Evolutionary conservation across 306 rosid species (phyloP), one percentile per base, ranked within the genome.

Genomic region (Sphenostylis stenocarpa): DNA sequence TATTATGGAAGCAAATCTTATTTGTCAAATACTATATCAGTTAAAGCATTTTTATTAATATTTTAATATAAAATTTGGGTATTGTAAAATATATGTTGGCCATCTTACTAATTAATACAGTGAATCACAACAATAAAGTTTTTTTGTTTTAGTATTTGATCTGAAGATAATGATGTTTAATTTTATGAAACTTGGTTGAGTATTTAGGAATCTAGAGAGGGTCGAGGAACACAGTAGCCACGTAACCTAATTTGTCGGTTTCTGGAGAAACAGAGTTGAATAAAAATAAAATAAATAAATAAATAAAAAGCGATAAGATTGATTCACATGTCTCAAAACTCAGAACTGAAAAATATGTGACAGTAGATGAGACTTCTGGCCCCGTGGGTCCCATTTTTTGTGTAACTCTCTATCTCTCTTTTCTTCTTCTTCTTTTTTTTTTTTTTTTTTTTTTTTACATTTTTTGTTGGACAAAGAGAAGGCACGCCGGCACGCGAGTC

Each of bases 401-500:
- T 24, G 26, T 47, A 21, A 56, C 72, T 38, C 72, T 21, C 75
- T 77, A 38, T 20, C 75, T 16, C 24, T 41, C 20, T 29, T 0
- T n/a, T n/a, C n/a, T n/a, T n/a, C n/a, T n/a, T n/a, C n/a, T n/a
- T n/a, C n/a, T n/a, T n/a, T n/a, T n/a, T n/a, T n/a, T n/a, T n/a
- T n/a, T n/a, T n/a, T n/a, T n/a, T 26, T 26, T 26, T 26, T 26
- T 26, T 63, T 77, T 74, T 31, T 67, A 33, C 67, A 74, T 77
- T 78, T 84, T 82, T 62, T 77, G 88, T 67, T 74, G 82, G 79
- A 49, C 28, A 88, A 87, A 84, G 88, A 80, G 75, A n/a, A 60
- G 84, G 96, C 96, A 92, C 88, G 93, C 91, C 87, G 84, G 95
- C 90, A 87, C 93, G 93, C 93, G 82, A 81, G 66, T 17, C 73